phyloP scores from a whole-genome alignment of 345 rosid species.

The Iberis pinnata region DNA sequence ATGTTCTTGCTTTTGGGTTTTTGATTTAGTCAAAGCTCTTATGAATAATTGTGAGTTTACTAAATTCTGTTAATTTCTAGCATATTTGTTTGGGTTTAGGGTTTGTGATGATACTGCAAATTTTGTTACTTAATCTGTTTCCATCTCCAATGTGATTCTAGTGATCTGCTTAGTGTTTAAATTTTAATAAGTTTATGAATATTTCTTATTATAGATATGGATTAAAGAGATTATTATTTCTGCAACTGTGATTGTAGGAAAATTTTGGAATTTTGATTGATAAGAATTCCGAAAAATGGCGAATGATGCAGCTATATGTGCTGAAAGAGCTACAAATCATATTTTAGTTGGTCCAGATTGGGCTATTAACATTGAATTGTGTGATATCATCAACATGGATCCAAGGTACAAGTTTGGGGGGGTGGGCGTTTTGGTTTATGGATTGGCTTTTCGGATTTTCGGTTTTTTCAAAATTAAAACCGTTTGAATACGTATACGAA shows the following conservation, averaged over 20 bases:
- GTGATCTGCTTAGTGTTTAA: not conserved
- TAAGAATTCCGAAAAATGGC: conserved; percentile 42
- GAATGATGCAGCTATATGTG: conserved; percentile 58
- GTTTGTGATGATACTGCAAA: too few relatives aligned
- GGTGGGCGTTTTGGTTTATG: too few relatives aligned
- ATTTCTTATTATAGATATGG: conserved; percentile 11
- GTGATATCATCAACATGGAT: conserved; percentile 82
- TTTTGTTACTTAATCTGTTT: too few relatives aligned
- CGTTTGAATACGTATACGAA: too few relatives aligned
- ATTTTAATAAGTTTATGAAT: not conserved
- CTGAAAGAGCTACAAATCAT: conserved; percentile 85
- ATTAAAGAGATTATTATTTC: conserved; percentile 18
- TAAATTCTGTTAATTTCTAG: not conserved
- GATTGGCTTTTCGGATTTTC: too few relatives aligned
- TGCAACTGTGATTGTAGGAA: conserved; percentile 18
- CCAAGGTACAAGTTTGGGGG: too few relatives aligned
- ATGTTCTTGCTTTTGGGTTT: too few relatives aligned
- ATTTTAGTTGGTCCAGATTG: conserved; percentile 83
- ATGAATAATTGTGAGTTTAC: not conserved
- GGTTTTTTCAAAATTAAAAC: too few relatives aligned
- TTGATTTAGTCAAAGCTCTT: conserved; percentile 1
- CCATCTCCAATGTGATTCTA: not conserved
- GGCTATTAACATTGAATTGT: conserved; percentile 85
- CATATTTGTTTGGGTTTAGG: not conserved
- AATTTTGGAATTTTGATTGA: conserved; percentile 7